Conservation (phyloP, 2,329 filamentous ascomycete species). For the Rutstroemia sp. region DNA sequence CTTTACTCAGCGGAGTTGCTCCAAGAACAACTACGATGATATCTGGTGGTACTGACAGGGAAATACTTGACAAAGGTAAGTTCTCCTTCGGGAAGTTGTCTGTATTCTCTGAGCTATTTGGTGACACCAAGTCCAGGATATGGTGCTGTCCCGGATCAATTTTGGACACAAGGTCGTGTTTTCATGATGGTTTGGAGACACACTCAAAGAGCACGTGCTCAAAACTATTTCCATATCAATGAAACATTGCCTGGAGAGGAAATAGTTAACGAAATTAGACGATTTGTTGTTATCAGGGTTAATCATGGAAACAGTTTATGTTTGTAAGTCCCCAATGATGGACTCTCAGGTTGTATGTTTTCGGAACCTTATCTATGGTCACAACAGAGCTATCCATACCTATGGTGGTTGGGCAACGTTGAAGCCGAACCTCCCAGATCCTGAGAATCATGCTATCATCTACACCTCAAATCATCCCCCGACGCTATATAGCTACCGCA, state of each 20-base stretch:
- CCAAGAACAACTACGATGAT: too few species aligned
- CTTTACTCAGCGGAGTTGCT: too few species aligned
- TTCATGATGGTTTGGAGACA: slow-evolving; percentile 24
- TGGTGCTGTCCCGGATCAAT: background rate
- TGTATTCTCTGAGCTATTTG: background rate
- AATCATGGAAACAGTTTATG: slow-evolving; percentile 17
- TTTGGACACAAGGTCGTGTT: slow-evolving; percentile 20
- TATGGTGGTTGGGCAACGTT: slow-evolving; percentile 18
- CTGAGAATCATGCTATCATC: background rate
- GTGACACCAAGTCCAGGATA: background rate
- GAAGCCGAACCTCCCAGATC: slow-evolving; percentile 14
- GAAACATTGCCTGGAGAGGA: slow-evolving; percentile 9
- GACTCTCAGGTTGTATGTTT: background rate
- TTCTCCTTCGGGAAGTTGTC: background rate
- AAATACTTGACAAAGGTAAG: background rate
- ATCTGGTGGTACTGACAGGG: background rate
- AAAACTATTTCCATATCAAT: slow-evolving; percentile 4
- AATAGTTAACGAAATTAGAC: slow-evolving; percentile 20
- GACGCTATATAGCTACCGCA: background rate
- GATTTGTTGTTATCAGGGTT: slow-evolving; percentile 19
- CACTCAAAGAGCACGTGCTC: slow-evolving; percentile 9
- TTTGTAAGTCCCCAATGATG: slow-evolving; percentile 13
- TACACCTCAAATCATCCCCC: background rate
- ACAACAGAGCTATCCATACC: slow-evolving; percentile 18
- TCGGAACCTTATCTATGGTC: background rate